Conservation (phyloP, 108 stramenopile species). For the Cyclotella cryptica region DNA sequence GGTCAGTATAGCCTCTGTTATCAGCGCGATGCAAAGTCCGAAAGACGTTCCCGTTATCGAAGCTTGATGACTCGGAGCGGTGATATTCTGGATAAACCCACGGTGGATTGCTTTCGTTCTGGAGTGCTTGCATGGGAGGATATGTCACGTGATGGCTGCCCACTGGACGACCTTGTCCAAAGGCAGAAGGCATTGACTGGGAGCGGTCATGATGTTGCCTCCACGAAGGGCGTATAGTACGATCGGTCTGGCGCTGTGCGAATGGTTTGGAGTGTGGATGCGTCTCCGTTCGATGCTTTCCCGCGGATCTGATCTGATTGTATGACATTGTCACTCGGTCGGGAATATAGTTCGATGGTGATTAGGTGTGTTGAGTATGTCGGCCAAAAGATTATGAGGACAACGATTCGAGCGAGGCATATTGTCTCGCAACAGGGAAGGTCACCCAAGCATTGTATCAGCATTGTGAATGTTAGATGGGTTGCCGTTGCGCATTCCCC, state of each 20-base stretch:
- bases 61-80: slow-evolving; percentile 15
- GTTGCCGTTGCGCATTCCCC: slow-evolving; percentile 8
- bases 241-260: not conserved
- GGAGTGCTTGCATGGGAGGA: not conserved
- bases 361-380: not conserved
- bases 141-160: not conserved
- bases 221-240: not conserved
- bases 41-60: not conserved
- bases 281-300: not conserved
- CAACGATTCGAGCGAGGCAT: not conserved
- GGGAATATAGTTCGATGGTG: not conserved
- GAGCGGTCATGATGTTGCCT: slow-evolving; percentile 4
- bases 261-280: slow-evolving; percentile 8
- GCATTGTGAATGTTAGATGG: slow-evolving; percentile 6
- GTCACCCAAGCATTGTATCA: slow-evolving; percentile 8
- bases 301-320: slow-evolving; percentile 12
- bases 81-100: not conserved
- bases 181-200: not conserved
- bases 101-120: slow-evolving; percentile 3
- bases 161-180: not conserved
- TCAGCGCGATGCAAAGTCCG: slow-evolving; percentile 14
- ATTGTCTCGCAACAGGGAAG: not conserved
- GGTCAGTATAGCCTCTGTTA: slow-evolving; percentile 3
- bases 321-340: not conserved
- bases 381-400: slow-evolving; percentile 6